A percentile compares a stretch with the other conserved stretches of the same genome.
Conservation (phyloP, 108 stramenopile species). For the Conticribra guillardii region DNA sequence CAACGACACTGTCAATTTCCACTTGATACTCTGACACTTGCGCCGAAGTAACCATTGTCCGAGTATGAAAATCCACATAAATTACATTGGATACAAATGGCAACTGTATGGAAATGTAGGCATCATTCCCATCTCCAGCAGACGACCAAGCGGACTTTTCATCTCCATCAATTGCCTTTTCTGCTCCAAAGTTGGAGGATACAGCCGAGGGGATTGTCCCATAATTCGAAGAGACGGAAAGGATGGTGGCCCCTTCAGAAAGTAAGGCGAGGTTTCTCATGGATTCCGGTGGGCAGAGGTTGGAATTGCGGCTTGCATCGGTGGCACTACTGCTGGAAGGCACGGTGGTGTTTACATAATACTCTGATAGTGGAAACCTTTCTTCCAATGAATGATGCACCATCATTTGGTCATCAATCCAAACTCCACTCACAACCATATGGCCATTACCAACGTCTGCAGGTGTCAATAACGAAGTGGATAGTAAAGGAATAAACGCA, state of each 20-base stretch:
- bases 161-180: conserved; percentile 22
- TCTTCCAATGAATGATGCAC: conserved; percentile 16
- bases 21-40: conserved; percentile 23
- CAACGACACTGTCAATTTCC: conserved; percentile 10
- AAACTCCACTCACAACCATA: conserved; percentile 19
- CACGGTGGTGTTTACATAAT: too few species aligned
- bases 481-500: neutral
- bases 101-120: conserved; percentile 16
- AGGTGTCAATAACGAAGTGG: neutral
- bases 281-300: conserved; percentile 12
- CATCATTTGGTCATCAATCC: conserved; percentile 17
- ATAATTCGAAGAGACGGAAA: conserved; percentile 18
- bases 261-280: conserved; percentile 8
- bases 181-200: neutral
- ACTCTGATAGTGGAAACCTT: conserved; percentile 2
- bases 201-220: neutral
- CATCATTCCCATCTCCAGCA: conserved; percentile 21
- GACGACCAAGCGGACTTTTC: conserved; percentile 17
- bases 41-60: conserved; percentile 19
- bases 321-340: neutral
- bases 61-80: conserved; percentile 23
- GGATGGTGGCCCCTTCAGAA: conserved; percentile 9
- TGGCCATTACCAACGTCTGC: neutral
- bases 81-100: conserved; percentile 14
- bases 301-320: conserved; percentile 1